These are phyloP conservation scores for Crithidia sp. DNA, from an alignment of 208 protist genomes.

Conservation along the genomic window DNA sequence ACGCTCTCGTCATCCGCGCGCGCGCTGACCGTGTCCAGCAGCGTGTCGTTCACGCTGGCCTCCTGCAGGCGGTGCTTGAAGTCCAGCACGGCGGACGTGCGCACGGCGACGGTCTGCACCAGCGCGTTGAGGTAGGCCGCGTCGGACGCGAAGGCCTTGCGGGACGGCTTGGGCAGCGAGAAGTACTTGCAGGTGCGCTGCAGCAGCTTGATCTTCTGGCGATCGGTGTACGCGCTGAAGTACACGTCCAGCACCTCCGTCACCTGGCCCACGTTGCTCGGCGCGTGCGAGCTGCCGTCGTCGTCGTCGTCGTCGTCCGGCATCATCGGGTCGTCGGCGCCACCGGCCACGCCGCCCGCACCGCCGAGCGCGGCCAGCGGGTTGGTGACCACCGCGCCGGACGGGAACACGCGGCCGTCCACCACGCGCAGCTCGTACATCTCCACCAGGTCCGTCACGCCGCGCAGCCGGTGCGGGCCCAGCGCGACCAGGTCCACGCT, in stretches of 20 bases:
- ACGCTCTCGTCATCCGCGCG: neutral
- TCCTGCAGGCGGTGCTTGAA: constrained; percentile 25
- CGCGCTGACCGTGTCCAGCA: neutral
- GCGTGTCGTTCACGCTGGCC: neutral
- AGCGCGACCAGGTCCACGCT: constrained; percentile 28
- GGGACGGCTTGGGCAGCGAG: constrained; percentile 14
- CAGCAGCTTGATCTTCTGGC: constrained; percentile 36
- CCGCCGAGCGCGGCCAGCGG: constrained; percentile 12
- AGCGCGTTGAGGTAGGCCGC: constrained; percentile 26
- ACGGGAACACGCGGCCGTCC: constrained; percentile 34
- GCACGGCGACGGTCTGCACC: constrained; percentile 16
- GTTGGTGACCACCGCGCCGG: constrained; percentile 17
- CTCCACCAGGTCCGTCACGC: constrained; percentile 53
- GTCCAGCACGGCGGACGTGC: constrained; percentile 37
- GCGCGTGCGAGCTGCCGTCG: neutral
- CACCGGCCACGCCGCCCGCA: neutral
- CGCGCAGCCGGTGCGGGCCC: constrained; percentile 50
- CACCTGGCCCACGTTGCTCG: constrained; percentile 2
- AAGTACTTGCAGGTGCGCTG: constrained; percentile 36
- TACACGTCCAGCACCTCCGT: constrained; percentile 36
- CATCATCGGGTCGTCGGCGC: neutral
- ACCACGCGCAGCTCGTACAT: constrained; percentile 69
- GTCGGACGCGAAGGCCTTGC: constrained; percentile 23
- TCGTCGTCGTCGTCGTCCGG: constrained; percentile 2
- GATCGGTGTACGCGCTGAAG: constrained; percentile 30